A percentile compares a stretch with the other conserved stretches of the same genome.
phyloP scores from a whole-genome alignment of 306 rosid species.

The Cyamopsis tetragonoloba region DNA sequence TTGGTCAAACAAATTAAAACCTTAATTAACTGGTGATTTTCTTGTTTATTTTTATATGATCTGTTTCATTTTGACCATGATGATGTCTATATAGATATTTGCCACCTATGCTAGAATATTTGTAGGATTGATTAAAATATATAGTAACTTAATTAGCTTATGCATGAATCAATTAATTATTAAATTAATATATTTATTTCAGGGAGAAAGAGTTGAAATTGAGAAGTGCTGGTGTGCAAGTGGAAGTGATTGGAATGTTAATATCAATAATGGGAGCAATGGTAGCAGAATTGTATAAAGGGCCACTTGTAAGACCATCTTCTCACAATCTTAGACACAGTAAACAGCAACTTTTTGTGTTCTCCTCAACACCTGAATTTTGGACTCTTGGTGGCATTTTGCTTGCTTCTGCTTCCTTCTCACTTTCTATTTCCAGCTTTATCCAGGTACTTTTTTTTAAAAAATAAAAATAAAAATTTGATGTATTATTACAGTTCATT shows the following conservation, averaged over 20 bases:
- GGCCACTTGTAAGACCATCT: slow-evolving; percentile 50
- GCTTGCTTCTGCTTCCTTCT: slow-evolving; percentile 55
- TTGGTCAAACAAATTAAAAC: too few species aligned
- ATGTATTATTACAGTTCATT: too few species aligned
- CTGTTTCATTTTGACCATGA: neutral
- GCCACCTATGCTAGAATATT: too few species aligned
- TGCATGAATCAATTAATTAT: too few species aligned
- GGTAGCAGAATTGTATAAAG: slow-evolving; percentile 48
- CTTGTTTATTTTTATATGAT: neutral
- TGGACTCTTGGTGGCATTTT: slow-evolving; percentile 77
- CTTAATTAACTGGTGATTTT: neutral
- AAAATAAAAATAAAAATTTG: too few species aligned
- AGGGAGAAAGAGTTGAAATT: slow-evolving; percentile 45
- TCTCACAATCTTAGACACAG: slow-evolving; percentile 36
- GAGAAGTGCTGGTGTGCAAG: slow-evolving; percentile 37
- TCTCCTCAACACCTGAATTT: slow-evolving; percentile 58
- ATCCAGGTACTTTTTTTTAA: slow-evolving; percentile 37
- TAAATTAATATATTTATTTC: neutral
- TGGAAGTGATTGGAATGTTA: slow-evolving; percentile 53
- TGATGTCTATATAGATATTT: neutral
- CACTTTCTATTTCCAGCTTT: slow-evolving; percentile 52
- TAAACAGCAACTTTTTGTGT: slow-evolving; percentile 39
- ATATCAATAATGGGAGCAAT: slow-evolving; percentile 61
- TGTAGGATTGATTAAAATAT: too few species aligned
- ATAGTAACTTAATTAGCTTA: too few species aligned